Evolutionary conservation across 495 filamentous ascomycete genomes (phyloP), one percentile per base, ranked within the genome.

Genomic region (Penicillium odoratum): DNA sequence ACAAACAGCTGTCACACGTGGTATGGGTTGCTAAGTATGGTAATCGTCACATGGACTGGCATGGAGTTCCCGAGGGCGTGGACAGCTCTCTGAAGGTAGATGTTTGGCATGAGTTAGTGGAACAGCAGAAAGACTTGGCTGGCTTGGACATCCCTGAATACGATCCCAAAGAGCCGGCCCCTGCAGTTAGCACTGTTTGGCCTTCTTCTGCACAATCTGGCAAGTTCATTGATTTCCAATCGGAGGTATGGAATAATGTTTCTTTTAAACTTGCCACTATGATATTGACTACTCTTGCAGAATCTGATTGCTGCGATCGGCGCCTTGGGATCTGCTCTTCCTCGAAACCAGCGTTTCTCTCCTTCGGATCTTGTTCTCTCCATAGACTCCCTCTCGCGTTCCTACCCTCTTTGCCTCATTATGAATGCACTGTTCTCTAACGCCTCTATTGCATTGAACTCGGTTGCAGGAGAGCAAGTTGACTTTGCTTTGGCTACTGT

Each of bases 11-110:
- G 8, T 86, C 88, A 54, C 85, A 92, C 53, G 82, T 97, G 13
- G 81, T 97, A 56, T 98, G 92, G 91, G 93, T 97, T 4, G 95
- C 94, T 7, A 94, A 97, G 63, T 80, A 89, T 64, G 91, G 90
- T 33, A 97, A 89, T 74, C 83, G 85, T 59, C 94, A 99, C 67
- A 90, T 98, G 81, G 93, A 96, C 73, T 89, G 85, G 85, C 85
- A 92, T 67, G 90, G 91, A 62, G 85, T 92, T 3, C 91, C 91
- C 10, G 83, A 86, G 60, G 86, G 87, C 15, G 85, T 86, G 42
- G 85, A 87, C 29, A 82, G 85, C 43, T 84, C 78, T 50, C 78
- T 93, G 58, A 85, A 88, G 26, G 89, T 96, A 9, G 82, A 86
- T 13, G 92, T 92, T 15, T 97, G 91, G 92, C 89, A 94, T 60